Conservation (phyloP, 495 filamentous ascomycete species). For the Daldinia concentrica region DNA sequence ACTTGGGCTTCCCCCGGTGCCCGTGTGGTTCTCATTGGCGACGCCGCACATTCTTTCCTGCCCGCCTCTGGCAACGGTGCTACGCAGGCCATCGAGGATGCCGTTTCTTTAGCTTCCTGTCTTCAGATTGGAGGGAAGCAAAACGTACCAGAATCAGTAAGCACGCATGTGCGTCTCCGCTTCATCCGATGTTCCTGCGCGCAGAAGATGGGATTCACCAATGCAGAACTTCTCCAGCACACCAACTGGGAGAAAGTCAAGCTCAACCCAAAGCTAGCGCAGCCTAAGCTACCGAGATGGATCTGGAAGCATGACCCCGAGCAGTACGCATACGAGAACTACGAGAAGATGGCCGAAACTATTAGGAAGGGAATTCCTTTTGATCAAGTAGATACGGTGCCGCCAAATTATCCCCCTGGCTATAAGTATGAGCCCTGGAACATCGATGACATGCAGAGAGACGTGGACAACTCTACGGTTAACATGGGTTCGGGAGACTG, state of each 20-base stretch:
- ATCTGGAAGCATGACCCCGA: slow-evolving; percentile 67
- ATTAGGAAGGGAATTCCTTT: slow-evolving; percentile 52
- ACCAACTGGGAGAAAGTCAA: slow-evolving; percentile 67
- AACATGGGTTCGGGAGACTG: slow-evolving; percentile 53
- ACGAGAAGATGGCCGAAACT: slow-evolving; percentile 54
- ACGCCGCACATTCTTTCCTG: slow-evolving; percentile 75
- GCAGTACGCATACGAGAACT: slow-evolving; percentile 64
- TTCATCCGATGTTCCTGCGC: slow-evolving; percentile 66
- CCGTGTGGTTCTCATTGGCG: slow-evolving; percentile 70
- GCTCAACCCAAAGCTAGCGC: slow-evolving; percentile 59
- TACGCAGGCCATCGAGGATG: slow-evolving; percentile 77
- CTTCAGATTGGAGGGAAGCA: slow-evolving; percentile 62
- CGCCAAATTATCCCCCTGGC: slow-evolving; percentile 55
- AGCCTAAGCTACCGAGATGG: slow-evolving; percentile 63
- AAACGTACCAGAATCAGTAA: slow-evolving; percentile 54
- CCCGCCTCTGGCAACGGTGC: slow-evolving; percentile 73
- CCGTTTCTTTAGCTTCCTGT: slow-evolving; percentile 68
- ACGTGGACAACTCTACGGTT: slow-evolving; percentile 50
- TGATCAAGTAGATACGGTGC: slow-evolving; percentile 50
- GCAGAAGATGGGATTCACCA: slow-evolving; percentile 66
- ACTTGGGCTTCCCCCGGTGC: slow-evolving; percentile 68
- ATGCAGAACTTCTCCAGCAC: slow-evolving; percentile 64
- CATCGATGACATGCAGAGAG: slow-evolving; percentile 54
- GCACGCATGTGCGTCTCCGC: slow-evolving; percentile 60
- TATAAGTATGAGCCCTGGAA: slow-evolving; percentile 59